Evolutionary conservation across 2,329 filamentous ascomycete species (phyloP), one percentile per base, ranked within the genome.

Genomic region (Aspergillus alliaceus): DNA sequence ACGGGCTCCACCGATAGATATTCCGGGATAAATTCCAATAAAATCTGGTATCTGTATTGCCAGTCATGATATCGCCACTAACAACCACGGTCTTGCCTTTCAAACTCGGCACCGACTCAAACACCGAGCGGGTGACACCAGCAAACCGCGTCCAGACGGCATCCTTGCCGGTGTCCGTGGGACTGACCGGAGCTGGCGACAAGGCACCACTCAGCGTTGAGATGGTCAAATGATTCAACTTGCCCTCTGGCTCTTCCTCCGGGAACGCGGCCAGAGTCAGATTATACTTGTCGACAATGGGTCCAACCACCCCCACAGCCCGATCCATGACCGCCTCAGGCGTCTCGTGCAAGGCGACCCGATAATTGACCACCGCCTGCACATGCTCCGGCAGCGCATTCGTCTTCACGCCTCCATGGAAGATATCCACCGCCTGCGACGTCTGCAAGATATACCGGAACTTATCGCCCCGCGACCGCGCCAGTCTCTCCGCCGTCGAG

Each of bases 371-470:
- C 1, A 79, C 76, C 0, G 81, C 77, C 3, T 72, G 77, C 44
- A 83, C 78, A 44, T 79, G 79, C 67, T 85, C 83, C 0, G 83
- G 83, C 37, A 86, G 75, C 2, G 83, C 83, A 56, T 86, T 86
- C 60, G 82, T 80, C 66, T 86, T 86, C 42, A 84, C 79, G 9
- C 83, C 83, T 24, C 82, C 83, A 32, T 70, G 68, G 64, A 85
- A 79, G 32, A 83, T 70, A 64, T 85, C 83, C 0, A 82, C 78
- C 0, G 83, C 80, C 69, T 85, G 82, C 0, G 81, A 83, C 2
- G 83, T 85, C 63, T 85, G 82, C 68, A 85, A 77, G 1, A 82
- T 77, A 60, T 83, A 85, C 31, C 82, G 77, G 20, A 79, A 77
- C 2, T 71, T 65, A 1, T 71, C 69, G 18, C 75, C 74, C 18